phyloP scores from a whole-genome alignment of 768 basidiomycete genomes.

The Lactifluus hygrophoroides region DNA sequence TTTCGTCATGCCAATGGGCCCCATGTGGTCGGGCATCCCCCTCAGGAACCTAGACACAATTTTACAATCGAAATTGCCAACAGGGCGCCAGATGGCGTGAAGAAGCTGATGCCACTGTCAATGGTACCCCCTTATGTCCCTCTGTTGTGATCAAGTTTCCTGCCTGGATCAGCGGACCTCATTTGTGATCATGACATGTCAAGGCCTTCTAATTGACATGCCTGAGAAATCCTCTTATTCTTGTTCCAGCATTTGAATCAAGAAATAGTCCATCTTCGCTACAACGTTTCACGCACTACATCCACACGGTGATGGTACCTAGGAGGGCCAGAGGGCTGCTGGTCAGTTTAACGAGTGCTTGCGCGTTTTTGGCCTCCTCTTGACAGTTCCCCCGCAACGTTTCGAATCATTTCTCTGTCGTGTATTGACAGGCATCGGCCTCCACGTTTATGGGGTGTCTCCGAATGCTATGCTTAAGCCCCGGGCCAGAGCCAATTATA shows the following conservation, averaged over 20 bases:
- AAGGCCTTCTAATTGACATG: too few relatives aligned
- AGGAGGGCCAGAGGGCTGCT: background rate
- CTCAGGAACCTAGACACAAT: conserved; percentile 33
- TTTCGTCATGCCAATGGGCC: conserved; percentile 18
- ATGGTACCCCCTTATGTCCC: conserved; percentile 27
- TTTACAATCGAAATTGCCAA: conserved; percentile 35
- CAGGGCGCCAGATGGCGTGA: conserved; percentile 35
- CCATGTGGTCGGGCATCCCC: too few relatives aligned
- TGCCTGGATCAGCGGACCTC: too few relatives aligned
- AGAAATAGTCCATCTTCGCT: too few relatives aligned
- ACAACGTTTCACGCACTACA: background rate
- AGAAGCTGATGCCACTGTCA: conserved; percentile 39
- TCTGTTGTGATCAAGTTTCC: background rate
- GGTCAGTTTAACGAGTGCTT: background rate
- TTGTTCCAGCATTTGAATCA: background rate
- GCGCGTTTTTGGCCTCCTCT: background rate
- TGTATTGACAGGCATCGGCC: background rate
- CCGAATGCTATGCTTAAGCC: background rate
- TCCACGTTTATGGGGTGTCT: background rate
- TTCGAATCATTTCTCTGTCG: background rate
- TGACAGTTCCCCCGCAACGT: background rate
- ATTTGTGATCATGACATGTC: too few relatives aligned
- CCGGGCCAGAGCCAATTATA: too few relatives aligned
- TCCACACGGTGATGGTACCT: background rate
- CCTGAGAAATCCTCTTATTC: too few relatives aligned